Evolutionary conservation across 2,329 filamentous ascomycete genomes (phyloP), one percentile per base, ranked within the genome.

Genomic region (Seiridium cupressi): DNA sequence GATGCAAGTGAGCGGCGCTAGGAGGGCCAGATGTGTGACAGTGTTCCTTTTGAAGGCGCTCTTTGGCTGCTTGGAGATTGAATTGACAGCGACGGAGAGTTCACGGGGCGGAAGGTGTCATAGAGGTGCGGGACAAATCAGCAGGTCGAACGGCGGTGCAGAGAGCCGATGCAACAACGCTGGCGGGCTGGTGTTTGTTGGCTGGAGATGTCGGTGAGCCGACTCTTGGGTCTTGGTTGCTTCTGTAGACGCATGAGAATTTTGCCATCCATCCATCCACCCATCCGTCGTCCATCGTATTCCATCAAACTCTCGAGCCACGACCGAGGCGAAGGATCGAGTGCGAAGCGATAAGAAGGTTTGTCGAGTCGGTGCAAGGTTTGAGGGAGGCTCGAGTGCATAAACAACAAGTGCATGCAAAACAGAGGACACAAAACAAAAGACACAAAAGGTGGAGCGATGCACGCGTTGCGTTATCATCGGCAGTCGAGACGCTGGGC

Each of bases 141-240:
- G 18, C 49, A 51, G 49, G 49, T 51, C 49, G 5, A n/a, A 51
- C 49, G 32, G 49, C 9, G 49, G 49, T 51, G 49, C 49, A 51
- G 49, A 31, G n/a, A 51, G 49, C 49, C 49, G 49, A 51, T 5
- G 49, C 49, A 35, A 51, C n/a, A 51, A n/a, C 9, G 40, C n/a
- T n/a, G 40, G 40, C 40, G 40, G 40, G 8, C 40, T 26, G 18
- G 18, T 26, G 18, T 26, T 26, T 26, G 18, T 26, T 26, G 8
- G 46, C 18, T 18, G 13, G 8, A 10, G 46, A 18, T 48, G 46
- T 48, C 46, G 46, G 46, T 48, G n/a, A 48, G 18, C 8, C 8
- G 46, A 48, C 8, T 26, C 18, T 26, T 26, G 18, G 18, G 18
- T 26, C 18, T 26, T 26, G 18, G 18, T 26, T 26, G 18, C 18